These are phyloP conservation scores for Erodium chrysanthum DNA, from an alignment of 441 rosid genomes.

Conservation along the genomic window DNA sequence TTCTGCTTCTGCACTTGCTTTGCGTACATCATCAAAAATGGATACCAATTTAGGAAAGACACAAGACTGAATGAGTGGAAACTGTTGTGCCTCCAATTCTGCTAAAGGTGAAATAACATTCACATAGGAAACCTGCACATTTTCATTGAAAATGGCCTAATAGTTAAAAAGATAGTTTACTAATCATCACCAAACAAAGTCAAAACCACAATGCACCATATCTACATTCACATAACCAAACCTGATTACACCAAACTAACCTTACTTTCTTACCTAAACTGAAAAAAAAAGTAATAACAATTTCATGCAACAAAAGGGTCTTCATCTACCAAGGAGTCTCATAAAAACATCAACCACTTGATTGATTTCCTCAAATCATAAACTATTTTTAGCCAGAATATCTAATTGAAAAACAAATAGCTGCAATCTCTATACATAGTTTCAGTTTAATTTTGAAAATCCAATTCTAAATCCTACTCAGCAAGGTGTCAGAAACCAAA, in stretches of 20 bases:
- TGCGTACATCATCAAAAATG: conserved; percentile 44
- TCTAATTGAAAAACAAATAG: background rate
- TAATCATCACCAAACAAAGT: background rate
- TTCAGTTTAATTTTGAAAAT: background rate
- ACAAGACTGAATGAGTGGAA: conserved; percentile 38
- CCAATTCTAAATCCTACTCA: background rate
- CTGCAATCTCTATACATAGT: background rate
- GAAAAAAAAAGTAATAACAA: background rate
- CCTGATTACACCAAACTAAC: background rate
- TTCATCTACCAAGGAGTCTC: too few relatives aligned
- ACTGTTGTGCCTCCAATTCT: conserved; percentile 44
- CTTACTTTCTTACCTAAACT: background rate
- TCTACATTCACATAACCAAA: background rate
- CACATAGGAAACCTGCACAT: conserved; percentile 54
- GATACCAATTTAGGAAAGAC: conserved; percentile 70
- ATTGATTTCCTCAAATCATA: background rate
- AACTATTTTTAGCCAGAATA: background rate
- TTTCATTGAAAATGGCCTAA: conserved; percentile 3
- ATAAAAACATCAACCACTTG: background rate
- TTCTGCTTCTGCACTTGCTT: conserved; percentile 79
- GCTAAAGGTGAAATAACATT: conserved; percentile 59
- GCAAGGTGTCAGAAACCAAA: background rate
- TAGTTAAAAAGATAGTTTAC: background rate
- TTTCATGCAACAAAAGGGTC: background rate
- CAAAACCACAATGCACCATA: background rate